Conservation (phyloP, 2,329 filamentous ascomycete genomes). For the Aspergillus sp. region DNA sequence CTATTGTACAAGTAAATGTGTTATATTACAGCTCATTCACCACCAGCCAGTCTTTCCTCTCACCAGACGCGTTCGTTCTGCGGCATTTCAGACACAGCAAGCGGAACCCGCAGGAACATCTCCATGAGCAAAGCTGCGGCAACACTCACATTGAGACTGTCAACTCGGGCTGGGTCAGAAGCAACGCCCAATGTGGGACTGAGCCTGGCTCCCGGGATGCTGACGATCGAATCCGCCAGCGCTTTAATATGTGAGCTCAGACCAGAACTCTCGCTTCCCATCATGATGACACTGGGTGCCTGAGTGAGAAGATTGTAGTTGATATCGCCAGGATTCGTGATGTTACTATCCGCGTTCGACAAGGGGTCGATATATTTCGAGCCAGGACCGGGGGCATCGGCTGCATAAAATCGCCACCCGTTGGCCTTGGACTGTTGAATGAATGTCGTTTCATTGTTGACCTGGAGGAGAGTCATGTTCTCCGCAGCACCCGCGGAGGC, state of each 20-base stretch:
- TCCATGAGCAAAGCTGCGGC: slow-evolving; percentile 67
- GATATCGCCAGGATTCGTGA: slow-evolving; percentile 22
- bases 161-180: slow-evolving; percentile 54
- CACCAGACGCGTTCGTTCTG: slow-evolving; percentile 10
- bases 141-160: slow-evolving; percentile 91
- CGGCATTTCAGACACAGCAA: slow-evolving; percentile 17
- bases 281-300: slow-evolving; percentile 70
- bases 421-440: slow-evolving; percentile 61
- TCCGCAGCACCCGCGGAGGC: slow-evolving; percentile 86
- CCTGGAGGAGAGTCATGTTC: slow-evolving; percentile 66
- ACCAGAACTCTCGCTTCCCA: slow-evolving; percentile 78
- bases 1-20: slow-evolving; percentile 2
- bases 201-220: slow-evolving; percentile 55
- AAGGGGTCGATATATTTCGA: slow-evolving; percentile 16
- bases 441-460: slow-evolving; percentile 65
- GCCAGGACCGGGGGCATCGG: slow-evolving; percentile 46
- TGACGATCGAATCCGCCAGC: slow-evolving; percentile 59
- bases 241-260: slow-evolving; percentile 60
- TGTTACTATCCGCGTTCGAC: slow-evolving; percentile 29
- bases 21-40: slow-evolving; percentile 9
- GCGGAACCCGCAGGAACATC: slow-evolving; percentile 32
- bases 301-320: slow-evolving; percentile 37
- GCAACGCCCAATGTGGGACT: slow-evolving; percentile 32
- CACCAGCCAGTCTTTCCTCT: slow-evolving; percentile 8
- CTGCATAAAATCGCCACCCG: slow-evolving; percentile 82